Percentiles rank a stretch among this genome's conserved stretches.
These are phyloP conservation scores for Amanita brunnescens DNA, from an alignment of 768 basidiomycete species.

Conservation along the genomic window DNA sequence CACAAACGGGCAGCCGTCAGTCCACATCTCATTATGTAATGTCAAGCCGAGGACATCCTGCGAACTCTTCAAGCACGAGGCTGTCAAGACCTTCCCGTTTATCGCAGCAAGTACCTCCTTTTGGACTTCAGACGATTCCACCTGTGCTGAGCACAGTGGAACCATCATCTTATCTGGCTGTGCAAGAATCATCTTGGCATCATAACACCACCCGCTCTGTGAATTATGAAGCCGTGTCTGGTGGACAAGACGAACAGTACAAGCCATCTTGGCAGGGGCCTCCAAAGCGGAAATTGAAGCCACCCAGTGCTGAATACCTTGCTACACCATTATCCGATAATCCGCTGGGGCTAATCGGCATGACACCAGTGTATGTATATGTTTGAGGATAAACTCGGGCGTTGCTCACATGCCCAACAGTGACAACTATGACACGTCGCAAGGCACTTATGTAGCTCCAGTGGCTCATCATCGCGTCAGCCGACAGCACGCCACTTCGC, in stretches of 20 bases:
- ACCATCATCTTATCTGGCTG: not conserved
- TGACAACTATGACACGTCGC: not conserved
- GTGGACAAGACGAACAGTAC: not conserved
- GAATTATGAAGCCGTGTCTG: no score
- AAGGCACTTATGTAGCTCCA: not conserved
- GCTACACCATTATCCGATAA: not conserved
- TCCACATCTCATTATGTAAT: no score
- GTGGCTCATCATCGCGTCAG: not conserved
- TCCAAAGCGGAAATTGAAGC: not conserved
- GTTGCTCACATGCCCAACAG: not conserved
- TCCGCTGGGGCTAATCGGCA: not conserved
- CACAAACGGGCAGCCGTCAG: no score
- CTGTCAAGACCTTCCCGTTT: no score
- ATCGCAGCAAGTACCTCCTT: not conserved
- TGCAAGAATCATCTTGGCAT: not conserved
- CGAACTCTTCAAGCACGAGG: no score
- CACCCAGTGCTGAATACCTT: not conserved
- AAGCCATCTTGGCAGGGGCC: not conserved
- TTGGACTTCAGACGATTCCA: not conserved
- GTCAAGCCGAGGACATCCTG: no score
- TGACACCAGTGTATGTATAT: not conserved
- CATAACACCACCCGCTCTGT: no score
- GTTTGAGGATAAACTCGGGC: not conserved
- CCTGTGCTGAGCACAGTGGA: not conserved
- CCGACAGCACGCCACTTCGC: not conserved